Evolutionary conservation across 2,329 filamentous ascomycete species (phyloP).

Genomic region (Fusarium coicis): DNA sequence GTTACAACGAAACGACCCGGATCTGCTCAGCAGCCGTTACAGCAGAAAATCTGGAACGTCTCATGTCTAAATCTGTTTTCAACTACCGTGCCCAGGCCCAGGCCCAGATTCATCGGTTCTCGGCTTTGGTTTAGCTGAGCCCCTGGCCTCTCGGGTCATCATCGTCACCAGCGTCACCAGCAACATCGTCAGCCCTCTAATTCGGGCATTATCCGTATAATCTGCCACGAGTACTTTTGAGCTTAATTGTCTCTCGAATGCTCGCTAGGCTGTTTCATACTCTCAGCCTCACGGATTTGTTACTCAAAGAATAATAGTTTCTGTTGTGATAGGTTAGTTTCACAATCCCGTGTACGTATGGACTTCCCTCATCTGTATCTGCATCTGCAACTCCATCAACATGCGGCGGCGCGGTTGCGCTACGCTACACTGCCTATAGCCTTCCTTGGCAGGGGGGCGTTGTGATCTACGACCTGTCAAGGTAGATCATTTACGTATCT

Average conservation of each 20-base stretch:
- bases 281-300: slow-evolving; percentile 15
- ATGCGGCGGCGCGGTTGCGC: slow-evolving; percentile 7
- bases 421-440: slow-evolving; percentile 1
- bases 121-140: slow-evolving; percentile 19
- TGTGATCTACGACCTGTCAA: slow-evolving; percentile 35
- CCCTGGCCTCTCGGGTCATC: slow-evolving; percentile 20
- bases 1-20: background rate
- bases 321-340: slow-evolving; percentile 29
- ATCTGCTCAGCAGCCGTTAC: background rate
- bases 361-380: slow-evolving; percentile 33
- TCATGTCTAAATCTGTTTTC: background rate
- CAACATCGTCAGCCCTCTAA: slow-evolving; percentile 21
- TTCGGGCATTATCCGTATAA: slow-evolving; percentile 40
- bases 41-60: slow-evolving; percentile 11
- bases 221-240: background rate
- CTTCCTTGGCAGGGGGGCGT: slow-evolving; percentile 31
- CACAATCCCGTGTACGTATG: slow-evolving; percentile 9
- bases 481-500: slow-evolving; percentile 12
- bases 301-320: slow-evolving; percentile 14
- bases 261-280: slow-evolving; percentile 21
- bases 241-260: slow-evolving; percentile 18
- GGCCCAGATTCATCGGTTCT: slow-evolving; percentile 15
- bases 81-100: slow-evolving; percentile 14
- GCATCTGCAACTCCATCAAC: slow-evolving; percentile 23
- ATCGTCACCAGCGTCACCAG: slow-evolving; percentile 9